Conservation (phyloP, 352 stramenopile genomes). For the Globisporangium paroecandrum region DNA sequence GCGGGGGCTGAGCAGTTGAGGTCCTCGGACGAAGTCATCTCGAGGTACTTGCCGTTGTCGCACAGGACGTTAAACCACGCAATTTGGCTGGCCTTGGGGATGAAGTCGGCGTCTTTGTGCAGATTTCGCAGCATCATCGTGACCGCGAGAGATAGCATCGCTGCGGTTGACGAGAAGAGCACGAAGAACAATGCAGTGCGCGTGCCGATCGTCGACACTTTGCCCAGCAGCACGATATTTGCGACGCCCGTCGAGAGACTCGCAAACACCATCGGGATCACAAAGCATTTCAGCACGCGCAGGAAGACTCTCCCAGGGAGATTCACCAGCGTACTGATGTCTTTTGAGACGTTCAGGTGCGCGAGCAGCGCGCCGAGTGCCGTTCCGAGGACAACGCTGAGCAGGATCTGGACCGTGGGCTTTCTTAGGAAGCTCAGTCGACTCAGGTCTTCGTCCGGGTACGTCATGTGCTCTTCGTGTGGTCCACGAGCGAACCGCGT, state of each 20-base stretch:
- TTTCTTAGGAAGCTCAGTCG: slow-evolving; percentile 27
- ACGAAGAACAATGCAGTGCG: slow-evolving; percentile 53
- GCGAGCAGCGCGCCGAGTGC: slow-evolving; percentile 31
- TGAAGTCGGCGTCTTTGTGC: slow-evolving; percentile 15
- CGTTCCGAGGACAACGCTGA: slow-evolving; percentile 34
- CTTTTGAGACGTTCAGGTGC: slow-evolving; percentile 28
- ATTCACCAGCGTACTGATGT: slow-evolving; percentile 34
- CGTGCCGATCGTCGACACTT: slow-evolving; percentile 54
- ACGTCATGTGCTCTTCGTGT: slow-evolving; percentile 2
- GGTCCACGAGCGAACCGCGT: slow-evolving; percentile 11
- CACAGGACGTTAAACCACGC: slow-evolving; percentile 33
- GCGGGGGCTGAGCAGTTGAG: slow-evolving; percentile 23
- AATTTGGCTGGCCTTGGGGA: neutral
- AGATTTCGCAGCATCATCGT: slow-evolving; percentile 42
- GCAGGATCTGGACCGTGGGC: slow-evolving; percentile 39
- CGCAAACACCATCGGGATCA: slow-evolving; percentile 68
- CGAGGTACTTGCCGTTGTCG: slow-evolving; percentile 33
- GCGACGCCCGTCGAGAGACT: slow-evolving; percentile 55
- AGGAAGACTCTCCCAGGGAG: slow-evolving; percentile 46
- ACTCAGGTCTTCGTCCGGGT: slow-evolving; percentile 15
- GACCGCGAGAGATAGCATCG: slow-evolving; percentile 35
- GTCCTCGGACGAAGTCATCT: slow-evolving; percentile 22
- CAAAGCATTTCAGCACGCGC: slow-evolving; percentile 47
- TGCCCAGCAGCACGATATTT: slow-evolving; percentile 63
- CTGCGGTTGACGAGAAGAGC: slow-evolving; percentile 31